phyloP scores from a whole-genome alignment of 306 rosid genomes.

The Acmispon strigosus region DNA sequence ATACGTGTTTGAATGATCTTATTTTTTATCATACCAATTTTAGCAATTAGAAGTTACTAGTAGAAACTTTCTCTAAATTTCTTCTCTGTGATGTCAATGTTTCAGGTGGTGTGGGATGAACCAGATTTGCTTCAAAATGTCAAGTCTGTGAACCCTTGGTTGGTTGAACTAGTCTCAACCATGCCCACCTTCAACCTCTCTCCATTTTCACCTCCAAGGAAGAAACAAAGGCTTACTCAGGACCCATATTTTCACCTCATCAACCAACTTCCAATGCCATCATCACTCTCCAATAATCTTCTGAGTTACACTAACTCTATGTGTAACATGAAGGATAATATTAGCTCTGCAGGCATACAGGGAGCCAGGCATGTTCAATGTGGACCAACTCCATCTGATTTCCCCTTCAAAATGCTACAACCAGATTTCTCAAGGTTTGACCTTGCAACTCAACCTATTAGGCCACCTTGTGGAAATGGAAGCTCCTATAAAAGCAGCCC shows the following conservation, averaged over 20 bases:
- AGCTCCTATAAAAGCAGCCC: slow-evolving; percentile 15
- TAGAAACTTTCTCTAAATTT: slow-evolving; percentile 20
- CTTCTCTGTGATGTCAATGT: slow-evolving; percentile 1
- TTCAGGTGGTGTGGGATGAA: slow-evolving; percentile 93
- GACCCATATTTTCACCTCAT: slow-evolving; percentile 50
- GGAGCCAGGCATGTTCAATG: slow-evolving; percentile 99
- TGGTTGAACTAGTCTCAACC: slow-evolving; percentile 73
- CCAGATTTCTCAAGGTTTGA: slow-evolving; percentile 43
- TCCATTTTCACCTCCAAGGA: slow-evolving; percentile 71
- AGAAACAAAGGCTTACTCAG: slow-evolving; percentile 53
- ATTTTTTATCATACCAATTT: no score
- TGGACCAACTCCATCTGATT: slow-evolving; percentile 57
- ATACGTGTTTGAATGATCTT: no score
- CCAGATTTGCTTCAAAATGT: slow-evolving; percentile 96
- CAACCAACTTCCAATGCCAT: slow-evolving; percentile 58
- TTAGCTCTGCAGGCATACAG: slow-evolving; percentile 83
- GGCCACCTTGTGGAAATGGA: slow-evolving; percentile 31
- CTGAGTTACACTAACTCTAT: slow-evolving; percentile 43
- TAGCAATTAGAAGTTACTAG: no score
- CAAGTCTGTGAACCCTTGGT: slow-evolving; percentile 88
- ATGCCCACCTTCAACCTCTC: slow-evolving; percentile 70
- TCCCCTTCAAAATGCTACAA: slow-evolving; percentile 50
- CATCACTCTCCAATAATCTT: slow-evolving; percentile 41
- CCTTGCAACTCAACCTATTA: slow-evolving; percentile 26
- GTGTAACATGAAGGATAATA: slow-evolving; percentile 33